Conservation (phyloP, 2,329 filamentous ascomycete species). For the Aspergillus cejpii region DNA sequence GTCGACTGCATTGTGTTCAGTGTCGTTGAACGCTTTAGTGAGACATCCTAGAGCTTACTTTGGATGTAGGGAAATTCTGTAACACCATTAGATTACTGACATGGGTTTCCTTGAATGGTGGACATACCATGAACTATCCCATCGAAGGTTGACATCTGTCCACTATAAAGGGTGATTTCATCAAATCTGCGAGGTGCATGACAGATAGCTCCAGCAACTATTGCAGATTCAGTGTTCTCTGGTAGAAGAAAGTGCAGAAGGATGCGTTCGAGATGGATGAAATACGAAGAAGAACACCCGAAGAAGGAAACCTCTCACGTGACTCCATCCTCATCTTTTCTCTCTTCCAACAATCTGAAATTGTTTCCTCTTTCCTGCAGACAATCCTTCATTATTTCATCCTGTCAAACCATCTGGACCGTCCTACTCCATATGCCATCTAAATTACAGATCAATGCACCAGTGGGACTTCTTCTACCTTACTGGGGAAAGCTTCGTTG, state of each 20-base stretch:
- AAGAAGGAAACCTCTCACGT: background rate
- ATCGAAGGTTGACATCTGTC: constrained; percentile 68
- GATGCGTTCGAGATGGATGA: background rate
- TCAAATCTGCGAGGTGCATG: background rate
- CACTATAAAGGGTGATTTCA: background rate
- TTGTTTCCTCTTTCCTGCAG: too few relatives aligned
- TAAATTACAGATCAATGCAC: too few relatives aligned
- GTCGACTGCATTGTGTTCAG: constrained; percentile 55
- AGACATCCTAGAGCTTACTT: constrained; percentile 41
- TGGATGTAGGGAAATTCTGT: constrained; percentile 72
- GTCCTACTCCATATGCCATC: too few relatives aligned
- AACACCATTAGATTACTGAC: constrained; percentile 10
- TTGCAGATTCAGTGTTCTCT: background rate
- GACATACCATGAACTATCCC: constrained; percentile 51
- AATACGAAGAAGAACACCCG: background rate
- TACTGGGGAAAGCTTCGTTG: too few relatives aligned
- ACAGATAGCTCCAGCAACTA: background rate
- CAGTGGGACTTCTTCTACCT: too few relatives aligned
- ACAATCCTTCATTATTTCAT: too few relatives aligned
- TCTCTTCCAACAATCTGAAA: too few relatives aligned
- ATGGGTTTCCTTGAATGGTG: background rate
- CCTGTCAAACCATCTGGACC: too few relatives aligned
- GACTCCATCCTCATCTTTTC: background rate
- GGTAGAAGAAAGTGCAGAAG: background rate
- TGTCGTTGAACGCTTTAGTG: too few relatives aligned